phyloP scores from a whole-genome alignment of 208 protist species.

The Crithidia bombi region DNA sequence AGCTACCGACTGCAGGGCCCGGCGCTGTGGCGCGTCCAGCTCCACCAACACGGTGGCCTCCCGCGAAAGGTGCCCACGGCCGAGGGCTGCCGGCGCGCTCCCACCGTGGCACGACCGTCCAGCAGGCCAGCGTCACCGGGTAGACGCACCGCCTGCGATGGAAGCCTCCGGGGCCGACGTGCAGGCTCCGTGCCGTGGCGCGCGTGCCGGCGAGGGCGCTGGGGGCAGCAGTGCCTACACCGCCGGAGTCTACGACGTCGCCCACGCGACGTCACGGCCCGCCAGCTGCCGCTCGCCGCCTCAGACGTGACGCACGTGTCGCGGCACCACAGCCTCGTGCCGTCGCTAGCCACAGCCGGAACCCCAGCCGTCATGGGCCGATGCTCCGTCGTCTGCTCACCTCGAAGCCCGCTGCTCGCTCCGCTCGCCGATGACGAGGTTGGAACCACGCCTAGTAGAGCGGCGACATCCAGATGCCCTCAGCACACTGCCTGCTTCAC shows the following conservation, averaged over 20 bases:
- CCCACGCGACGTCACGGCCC: conserved; percentile 3
- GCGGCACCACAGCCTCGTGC: conserved; percentile 12
- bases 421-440: no score
- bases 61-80: conserved; percentile 11
- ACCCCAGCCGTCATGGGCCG: background rate
- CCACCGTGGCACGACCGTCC: background rate
- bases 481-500: no score
- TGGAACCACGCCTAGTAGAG: no score
- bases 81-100: conserved; percentile 26
- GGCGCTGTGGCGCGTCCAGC: conserved; percentile 12
- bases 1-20: background rate
- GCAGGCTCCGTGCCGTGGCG: conserved; percentile 18
- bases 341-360: conserved; percentile 17
- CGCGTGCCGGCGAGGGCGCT: background rate
- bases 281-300: background rate
- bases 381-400: background rate
- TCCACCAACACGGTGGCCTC: background rate
- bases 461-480: no score
- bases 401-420: conserved; percentile 11
- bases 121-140: conserved; percentile 26
- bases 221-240: background rate
- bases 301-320: conserved; percentile 1
- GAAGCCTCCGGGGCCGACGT: background rate
- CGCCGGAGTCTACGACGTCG: conserved; percentile 6
- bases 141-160: conserved; percentile 14